Evolutionary conservation across 805 yeast genomes (phyloP).

Genomic region (Candida maris): DNA sequence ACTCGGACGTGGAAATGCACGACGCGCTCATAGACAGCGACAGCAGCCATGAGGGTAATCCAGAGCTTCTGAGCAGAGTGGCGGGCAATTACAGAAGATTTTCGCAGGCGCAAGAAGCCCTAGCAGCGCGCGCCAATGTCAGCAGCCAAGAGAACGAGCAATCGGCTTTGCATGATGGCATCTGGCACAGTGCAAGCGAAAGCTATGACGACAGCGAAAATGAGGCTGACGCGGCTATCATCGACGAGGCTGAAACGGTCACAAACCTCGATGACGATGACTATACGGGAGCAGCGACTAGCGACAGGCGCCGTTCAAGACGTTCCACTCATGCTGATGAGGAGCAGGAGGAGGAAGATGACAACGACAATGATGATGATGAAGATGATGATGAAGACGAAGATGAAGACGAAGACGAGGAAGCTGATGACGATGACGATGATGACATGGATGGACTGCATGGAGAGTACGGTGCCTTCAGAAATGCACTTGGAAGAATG

Average conservation of each 20-base stretch:
- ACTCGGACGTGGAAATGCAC: constrained; percentile 28
- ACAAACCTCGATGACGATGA: neutral
- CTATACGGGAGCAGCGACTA: neutral
- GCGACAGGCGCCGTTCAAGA: neutral
- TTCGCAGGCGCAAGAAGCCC: constrained; percentile 25
- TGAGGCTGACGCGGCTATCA: too few species aligned
- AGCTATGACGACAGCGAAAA: constrained; percentile 17
- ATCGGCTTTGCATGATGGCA: neutral
- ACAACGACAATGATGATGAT: constrained; percentile 18
- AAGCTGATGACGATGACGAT: constrained; percentile 22
- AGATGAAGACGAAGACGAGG: constrained; percentile 13
- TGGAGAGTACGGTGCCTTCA: constrained; percentile 18
- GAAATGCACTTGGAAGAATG: constrained; percentile 26
- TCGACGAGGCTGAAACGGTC: neutral
- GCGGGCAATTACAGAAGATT: constrained; percentile 38
- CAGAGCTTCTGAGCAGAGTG: constrained; percentile 33
- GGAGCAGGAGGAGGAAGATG: constrained; percentile 23
- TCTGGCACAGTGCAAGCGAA: constrained; percentile 1
- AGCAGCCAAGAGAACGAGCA: neutral
- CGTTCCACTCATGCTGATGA: constrained; percentile 19
- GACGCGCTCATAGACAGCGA: constrained; percentile 23
- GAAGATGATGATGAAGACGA: constrained; percentile 25
- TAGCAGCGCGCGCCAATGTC: constrained; percentile 2
- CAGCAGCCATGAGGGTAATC: constrained; percentile 24
- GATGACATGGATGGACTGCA: constrained; percentile 12